A percentile compares a stretch with the other conserved stretches of the same genome.
Evolutionary conservation across 768 basidiomycete genomes (phyloP).

Genomic region (Pulveroboletus sp.): DNA sequence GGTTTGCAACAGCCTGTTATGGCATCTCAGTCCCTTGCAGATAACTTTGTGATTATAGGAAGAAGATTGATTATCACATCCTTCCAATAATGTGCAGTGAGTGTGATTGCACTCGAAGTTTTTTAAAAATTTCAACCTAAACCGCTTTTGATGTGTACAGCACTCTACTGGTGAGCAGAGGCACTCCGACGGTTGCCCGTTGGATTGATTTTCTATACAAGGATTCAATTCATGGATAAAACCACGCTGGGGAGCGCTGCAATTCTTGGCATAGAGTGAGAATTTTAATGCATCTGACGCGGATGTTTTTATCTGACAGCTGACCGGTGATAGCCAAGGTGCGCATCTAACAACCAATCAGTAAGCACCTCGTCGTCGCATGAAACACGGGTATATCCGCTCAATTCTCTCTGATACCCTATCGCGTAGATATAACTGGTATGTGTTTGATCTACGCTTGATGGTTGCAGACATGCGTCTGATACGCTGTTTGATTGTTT

Average conservation of each 20-base stretch:
- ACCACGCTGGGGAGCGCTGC: constrained; percentile 65
- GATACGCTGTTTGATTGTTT: neutral
- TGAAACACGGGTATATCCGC: neutral
- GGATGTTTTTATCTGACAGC: no score
- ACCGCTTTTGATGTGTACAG: constrained; percentile 31
- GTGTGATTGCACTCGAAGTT: constrained; percentile 24
- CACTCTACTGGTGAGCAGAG: constrained; percentile 48
- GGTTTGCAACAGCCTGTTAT: constrained; percentile 32
- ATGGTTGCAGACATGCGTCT: neutral
- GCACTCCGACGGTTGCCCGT: neutral
- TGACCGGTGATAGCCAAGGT: constrained; percentile 40
- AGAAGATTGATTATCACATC: constrained; percentile 67
- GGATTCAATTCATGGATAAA: constrained; percentile 82
- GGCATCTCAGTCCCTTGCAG: neutral
- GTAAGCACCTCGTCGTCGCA: constrained; percentile 34
- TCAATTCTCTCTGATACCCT: neutral
- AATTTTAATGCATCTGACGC: no score
- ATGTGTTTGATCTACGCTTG: constrained; percentile 2
- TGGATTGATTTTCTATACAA: constrained; percentile 14
- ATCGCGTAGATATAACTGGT: constrained; percentile 62
- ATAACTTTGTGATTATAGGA: constrained; percentile 27
- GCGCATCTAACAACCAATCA: constrained; percentile 65
- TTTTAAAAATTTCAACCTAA: neutral
- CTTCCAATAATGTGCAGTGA: constrained; percentile 70
- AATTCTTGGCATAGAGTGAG: constrained; percentile 68